Evolutionary conservation across 371 early-diverging fungal species (phyloP).

Genomic region (Mortierella sp.): DNA sequence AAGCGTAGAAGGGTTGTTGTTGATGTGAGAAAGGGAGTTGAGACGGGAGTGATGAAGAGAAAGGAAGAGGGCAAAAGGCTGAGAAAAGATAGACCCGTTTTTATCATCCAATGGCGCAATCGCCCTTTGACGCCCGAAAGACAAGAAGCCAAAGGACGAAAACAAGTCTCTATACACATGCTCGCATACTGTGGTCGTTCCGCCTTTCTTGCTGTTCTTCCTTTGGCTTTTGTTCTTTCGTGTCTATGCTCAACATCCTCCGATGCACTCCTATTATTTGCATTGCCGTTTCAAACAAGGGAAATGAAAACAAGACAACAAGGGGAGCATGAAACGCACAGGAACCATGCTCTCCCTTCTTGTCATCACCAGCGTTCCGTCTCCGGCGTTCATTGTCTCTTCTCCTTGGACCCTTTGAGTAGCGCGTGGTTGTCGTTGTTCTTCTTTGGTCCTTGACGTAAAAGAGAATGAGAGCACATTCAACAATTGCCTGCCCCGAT

Average conservation of each 20-base stretch:
- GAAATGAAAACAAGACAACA: neutral
- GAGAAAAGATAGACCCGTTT: slow-evolving; percentile 3
- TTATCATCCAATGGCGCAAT: neutral
- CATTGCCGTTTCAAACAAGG: neutral
- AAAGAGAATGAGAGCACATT: neutral
- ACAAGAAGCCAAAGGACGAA: too few relatives aligned
- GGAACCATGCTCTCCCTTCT: neutral
- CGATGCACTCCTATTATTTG: neutral
- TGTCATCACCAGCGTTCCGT: neutral
- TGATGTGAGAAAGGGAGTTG: neutral
- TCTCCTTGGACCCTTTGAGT: neutral
- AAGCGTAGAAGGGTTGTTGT: neutral
- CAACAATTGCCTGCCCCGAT: neutral
- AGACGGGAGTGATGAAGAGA: neutral
- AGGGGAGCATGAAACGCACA: neutral
- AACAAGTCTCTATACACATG: too few relatives aligned
- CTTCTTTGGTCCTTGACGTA: neutral
- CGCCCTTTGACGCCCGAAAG: too few relatives aligned
- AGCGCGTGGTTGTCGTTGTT: neutral
- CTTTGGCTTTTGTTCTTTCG: neutral
- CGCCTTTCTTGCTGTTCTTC: neutral
- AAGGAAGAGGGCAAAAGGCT: slow-evolving; percentile 1
- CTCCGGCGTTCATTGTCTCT: neutral
- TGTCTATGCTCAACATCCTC: neutral
- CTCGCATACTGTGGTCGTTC: too few relatives aligned